phyloP scores from a whole-genome alignment of 2,329 filamentous ascomycete genomes.

The Rhytidhysteron rufulum region DNA sequence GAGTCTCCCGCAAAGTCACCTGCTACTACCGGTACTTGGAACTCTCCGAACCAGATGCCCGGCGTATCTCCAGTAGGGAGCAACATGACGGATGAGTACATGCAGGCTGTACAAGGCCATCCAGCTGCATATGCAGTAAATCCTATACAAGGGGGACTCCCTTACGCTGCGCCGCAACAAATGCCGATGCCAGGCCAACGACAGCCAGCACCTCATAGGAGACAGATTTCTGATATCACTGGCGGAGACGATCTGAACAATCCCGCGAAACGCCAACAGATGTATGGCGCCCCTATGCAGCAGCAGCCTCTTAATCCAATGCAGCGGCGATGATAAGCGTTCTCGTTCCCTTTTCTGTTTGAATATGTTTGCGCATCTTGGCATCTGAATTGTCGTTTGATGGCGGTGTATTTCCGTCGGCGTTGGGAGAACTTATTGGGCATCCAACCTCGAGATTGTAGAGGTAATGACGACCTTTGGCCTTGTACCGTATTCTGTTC shows the following conservation, averaged over 20 bases:
- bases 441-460: neutral
- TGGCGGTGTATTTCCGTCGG: neutral
- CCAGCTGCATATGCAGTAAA: constrained; percentile 36
- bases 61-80: constrained; percentile 55
- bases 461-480: neutral
- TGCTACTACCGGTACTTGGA: constrained; percentile 59
- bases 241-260: constrained; percentile 49
- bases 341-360: neutral
- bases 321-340: constrained; percentile 43
- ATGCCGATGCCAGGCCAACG: constrained; percentile 34
- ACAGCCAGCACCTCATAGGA: constrained; percentile 41
- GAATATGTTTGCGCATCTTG: neutral
- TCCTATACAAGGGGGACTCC: constrained; percentile 30
- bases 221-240: constrained; percentile 60
- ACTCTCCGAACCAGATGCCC: constrained; percentile 57
- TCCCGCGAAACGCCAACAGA: constrained; percentile 56
- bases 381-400: neutral
- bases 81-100: constrained; percentile 44
- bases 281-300: constrained; percentile 46
- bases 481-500: constrained; percentile 2
- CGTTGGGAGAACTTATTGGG: neutral
- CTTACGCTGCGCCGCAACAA: constrained; percentile 38
- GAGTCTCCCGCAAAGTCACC: constrained; percentile 61
- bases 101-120: constrained; percentile 42
- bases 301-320: constrained; percentile 47